Conservation (phyloP, 2,329 filamentous ascomycete species). For the Phaeosphaeriaceae sp. region DNA sequence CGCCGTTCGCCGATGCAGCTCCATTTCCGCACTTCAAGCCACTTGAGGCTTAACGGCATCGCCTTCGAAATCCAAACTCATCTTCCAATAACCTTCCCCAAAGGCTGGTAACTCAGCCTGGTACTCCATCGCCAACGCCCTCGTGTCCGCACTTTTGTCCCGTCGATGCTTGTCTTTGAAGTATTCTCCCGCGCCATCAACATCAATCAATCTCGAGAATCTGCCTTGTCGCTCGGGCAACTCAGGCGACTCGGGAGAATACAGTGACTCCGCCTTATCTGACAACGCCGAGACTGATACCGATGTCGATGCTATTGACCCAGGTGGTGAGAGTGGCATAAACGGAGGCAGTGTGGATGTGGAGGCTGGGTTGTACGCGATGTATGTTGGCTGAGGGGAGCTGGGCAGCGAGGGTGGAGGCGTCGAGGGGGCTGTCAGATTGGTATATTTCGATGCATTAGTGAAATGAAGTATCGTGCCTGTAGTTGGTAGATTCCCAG, state of each 20-base stretch:
- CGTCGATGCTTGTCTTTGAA: conserved; percentile 19
- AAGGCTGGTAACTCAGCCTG: conserved; percentile 26
- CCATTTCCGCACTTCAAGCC: not conserved
- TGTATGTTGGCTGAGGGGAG: conserved; percentile 20
- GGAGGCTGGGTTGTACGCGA: conserved; percentile 24
- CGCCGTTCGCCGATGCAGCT: not conserved
- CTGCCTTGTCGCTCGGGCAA: not conserved
- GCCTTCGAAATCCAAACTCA: not conserved
- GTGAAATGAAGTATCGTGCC: not conserved
- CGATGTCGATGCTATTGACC: not conserved
- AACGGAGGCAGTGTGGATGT: not conserved
- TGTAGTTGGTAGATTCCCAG: not conserved
- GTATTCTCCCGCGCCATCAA: conserved; percentile 6
- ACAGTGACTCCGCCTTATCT: not conserved
- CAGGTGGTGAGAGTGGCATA: conserved; percentile 12
- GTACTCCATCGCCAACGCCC: conserved; percentile 33
- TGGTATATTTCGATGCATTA: conserved; percentile 17
- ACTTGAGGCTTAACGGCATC: not conserved
- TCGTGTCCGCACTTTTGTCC: conserved; percentile 23
- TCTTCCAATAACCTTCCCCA: conserved; percentile 23
- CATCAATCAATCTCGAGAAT: not conserved
- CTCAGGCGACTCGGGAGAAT: not conserved
- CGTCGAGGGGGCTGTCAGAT: conserved; percentile 13
- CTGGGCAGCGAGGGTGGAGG: conserved; percentile 3
- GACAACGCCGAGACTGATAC: too few species aligned